Percentiles rank a stretch among this genome's conserved stretches.
These are phyloP conservation scores for Candida dajiaensis DNA, from an alignment of 805 yeast species.

Conservation along the genomic window DNA sequence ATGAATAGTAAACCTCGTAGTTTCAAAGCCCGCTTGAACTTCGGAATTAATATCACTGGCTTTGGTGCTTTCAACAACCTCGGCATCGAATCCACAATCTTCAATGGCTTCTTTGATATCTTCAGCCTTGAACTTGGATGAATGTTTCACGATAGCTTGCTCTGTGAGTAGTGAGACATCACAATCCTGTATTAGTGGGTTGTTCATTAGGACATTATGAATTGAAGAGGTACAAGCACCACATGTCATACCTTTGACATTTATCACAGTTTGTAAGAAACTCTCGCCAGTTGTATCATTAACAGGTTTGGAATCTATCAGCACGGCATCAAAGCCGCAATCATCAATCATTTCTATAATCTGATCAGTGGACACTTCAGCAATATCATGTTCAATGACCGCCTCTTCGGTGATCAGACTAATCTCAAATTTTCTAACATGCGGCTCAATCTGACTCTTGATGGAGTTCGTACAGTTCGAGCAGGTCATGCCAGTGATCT, in stretches of 20 bases:
- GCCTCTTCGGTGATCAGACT: conserved; percentile 78
- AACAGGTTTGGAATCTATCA: conserved; percentile 12
- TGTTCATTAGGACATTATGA: conserved; percentile 41
- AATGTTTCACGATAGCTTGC: conserved; percentile 55
- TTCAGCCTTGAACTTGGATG: conserved; percentile 23
- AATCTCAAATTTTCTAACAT: conserved; percentile 50
- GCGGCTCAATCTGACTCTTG: conserved; percentile 41
- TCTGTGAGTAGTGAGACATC: conserved; percentile 74
- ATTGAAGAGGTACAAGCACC: conserved; percentile 50
- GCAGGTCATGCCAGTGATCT: conserved; percentile 77
- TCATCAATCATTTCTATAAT: conserved; percentile 58
- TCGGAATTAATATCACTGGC: neutral
- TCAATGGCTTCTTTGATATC: conserved; percentile 52
- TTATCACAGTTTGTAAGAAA: conserved; percentile 3
- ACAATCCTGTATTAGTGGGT: conserved; percentile 47
- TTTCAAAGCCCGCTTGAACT: conserved; percentile 1
- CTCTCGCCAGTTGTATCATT: neutral
- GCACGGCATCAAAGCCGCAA: conserved; percentile 59
- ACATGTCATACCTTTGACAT: conserved; percentile 24
- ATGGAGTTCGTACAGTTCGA: conserved; percentile 73
- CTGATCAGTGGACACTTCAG: conserved; percentile 22
- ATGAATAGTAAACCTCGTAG: conserved; percentile 9
- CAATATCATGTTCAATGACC: conserved; percentile 39
- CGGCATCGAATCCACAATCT: conserved; percentile 69
- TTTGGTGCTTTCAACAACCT: conserved; percentile 15